Conservation (phyloP, 805 yeast genomes). For the Scheffersomyces amazonensis region DNA sequence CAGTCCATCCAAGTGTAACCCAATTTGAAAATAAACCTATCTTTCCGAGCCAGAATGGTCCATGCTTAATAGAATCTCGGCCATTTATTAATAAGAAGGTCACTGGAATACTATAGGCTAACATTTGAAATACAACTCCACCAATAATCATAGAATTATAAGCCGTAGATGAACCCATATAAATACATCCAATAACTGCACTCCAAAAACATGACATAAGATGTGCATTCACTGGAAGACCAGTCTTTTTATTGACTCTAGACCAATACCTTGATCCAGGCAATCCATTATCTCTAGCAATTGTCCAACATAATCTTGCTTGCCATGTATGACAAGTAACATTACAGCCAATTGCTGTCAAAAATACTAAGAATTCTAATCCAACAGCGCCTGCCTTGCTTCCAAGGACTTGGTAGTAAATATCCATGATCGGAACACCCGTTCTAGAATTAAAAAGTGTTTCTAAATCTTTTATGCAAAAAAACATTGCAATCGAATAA, state of each 20-base stretch:
- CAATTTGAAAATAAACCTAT: constrained; percentile 50
- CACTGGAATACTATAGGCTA: constrained; percentile 58
- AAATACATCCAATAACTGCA: constrained; percentile 58
- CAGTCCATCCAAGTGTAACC: constrained; percentile 54
- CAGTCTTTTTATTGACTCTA: constrained; percentile 42
- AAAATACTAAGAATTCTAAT: constrained; percentile 46
- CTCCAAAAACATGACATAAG: constrained; percentile 52
- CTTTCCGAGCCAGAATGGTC: constrained; percentile 66
- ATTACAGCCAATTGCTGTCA: constrained; percentile 57
- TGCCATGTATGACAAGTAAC: constrained; percentile 67
- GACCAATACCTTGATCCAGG: constrained; percentile 54
- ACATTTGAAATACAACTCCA: constrained; percentile 53
- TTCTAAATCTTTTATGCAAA: constrained; percentile 52
- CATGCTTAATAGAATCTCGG: constrained; percentile 51
- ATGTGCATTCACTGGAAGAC: constrained; percentile 61
- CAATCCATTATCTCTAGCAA: constrained; percentile 62
- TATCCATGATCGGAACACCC: constrained; percentile 63
- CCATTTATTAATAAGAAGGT: constrained; percentile 44
- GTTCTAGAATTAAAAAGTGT: constrained; percentile 47
- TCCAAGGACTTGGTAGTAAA: constrained; percentile 55
- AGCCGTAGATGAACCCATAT: constrained; percentile 65
- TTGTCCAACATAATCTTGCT: constrained; percentile 66
- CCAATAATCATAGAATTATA: constrained; percentile 63
- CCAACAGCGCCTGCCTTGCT: constrained; percentile 54
- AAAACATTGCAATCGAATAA: constrained; percentile 57